Base-by-base conservation (phyloP, 805 yeast species). In the Debaryomyces prosopidis region DNA sequence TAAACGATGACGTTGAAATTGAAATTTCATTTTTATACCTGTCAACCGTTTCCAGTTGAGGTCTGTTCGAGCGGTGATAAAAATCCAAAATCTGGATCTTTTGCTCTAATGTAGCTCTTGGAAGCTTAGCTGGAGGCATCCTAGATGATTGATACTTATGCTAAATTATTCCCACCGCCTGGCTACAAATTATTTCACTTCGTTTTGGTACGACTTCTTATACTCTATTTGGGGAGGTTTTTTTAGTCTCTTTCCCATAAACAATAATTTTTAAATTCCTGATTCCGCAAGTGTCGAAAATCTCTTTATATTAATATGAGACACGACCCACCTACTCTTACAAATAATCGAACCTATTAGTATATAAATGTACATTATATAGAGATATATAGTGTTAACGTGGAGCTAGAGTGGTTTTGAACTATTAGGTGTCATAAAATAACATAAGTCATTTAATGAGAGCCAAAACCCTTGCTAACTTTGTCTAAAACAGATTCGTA, bases 401-500 rank as follows among this genome's bases (percentile, higher is more conserved):
- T 17, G 20, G 9, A 28, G 18, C 12, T 27, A 14, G 32, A 12
- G 11, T 1, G 4, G 28, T 34, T 32, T 2, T 23, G 26, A 23
- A 23, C 9, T 23, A 23, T 19, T 28, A 2, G 12, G 44, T 16
- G 16, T 16, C 15, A 27, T 14, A 16, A 14, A 39, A 9, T 16
- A 15, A 20, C 26, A 39, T n/a, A 34, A 15, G 30, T 12, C 9
- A 20, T 44, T 44, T 63, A 67, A 58, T 67, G 72, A 46, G 71
- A 63, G 40, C 74, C 72, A 53, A 90, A 87, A 64, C 88, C 91
- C 71, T 84, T 85, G 67, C 89, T 81, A 59, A 91, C 97, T 69
- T 76, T 87, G 65, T 88, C 97, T 69, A 91, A 80, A 48, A 94
- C 94, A 55, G 91, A 79, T 67, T 92, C 99, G 71, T 86, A 89